Conservation (phyloP, 768 basidiomycete genomes). For the Crucibulum laeve region DNA sequence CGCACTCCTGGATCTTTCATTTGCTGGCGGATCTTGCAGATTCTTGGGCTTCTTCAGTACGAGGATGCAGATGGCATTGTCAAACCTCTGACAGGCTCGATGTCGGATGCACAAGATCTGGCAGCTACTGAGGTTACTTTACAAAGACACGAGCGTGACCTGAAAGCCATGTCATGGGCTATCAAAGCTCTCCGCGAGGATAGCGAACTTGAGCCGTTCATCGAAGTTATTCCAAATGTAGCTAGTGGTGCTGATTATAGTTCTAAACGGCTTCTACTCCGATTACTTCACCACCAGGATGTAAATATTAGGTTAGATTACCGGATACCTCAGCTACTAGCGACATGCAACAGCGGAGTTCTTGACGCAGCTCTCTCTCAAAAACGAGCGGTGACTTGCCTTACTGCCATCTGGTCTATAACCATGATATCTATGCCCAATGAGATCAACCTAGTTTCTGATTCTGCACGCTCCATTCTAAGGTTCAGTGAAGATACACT, state of each 20-base stretch:
- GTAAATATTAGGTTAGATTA: conserved; percentile 23
- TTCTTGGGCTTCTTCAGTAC: conserved; percentile 18
- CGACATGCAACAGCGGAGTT: conserved; percentile 21
- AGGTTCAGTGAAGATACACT: conserved; percentile 31
- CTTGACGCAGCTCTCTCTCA: conserved; percentile 18
- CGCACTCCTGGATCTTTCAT: conserved; percentile 28
- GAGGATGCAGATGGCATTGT: conserved; percentile 16
- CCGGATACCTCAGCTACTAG: conserved; percentile 28
- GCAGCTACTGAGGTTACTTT: conserved; percentile 27
- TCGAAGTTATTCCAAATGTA: conserved; percentile 28
- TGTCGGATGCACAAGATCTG: conserved; percentile 24
- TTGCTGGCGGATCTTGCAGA: conserved; percentile 23
- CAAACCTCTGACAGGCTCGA: conserved; percentile 11
- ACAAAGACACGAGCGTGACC: conserved; percentile 30
- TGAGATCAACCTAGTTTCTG: no score
- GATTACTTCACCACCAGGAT: conserved; percentile 24
- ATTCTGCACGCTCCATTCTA: conserved; percentile 14
- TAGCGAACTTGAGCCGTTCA: conserved; percentile 28
- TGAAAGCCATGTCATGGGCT: conserved; percentile 35
- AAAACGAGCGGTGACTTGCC: conserved; percentile 25
- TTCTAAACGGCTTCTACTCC: conserved; percentile 28
- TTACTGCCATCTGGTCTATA: conserved; percentile 35
- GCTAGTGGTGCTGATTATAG: conserved; percentile 33
- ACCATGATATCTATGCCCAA: conserved; percentile 33
- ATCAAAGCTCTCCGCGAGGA: conserved; percentile 28